phyloP scores from a whole-genome alignment of 257 asterid species.

The Solanum neorickii region DNA sequence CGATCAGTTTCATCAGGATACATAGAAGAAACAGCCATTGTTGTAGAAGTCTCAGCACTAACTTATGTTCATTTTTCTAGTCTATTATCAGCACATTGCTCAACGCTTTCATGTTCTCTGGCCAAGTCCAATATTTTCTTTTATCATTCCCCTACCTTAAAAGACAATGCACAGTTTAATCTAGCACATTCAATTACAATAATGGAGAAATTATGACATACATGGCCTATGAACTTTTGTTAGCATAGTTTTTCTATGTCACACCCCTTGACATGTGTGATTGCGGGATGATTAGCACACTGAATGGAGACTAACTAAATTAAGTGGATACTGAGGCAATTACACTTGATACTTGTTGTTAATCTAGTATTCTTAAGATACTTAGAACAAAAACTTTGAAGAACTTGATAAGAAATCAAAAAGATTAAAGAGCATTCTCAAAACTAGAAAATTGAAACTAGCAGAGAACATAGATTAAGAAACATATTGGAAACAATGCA shows the following conservation, averaged over 20 bases:
- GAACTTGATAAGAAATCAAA: too few relatives aligned
- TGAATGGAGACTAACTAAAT: neutral
- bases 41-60: too few relatives aligned
- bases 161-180: neutral
- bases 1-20: too few relatives aligned
- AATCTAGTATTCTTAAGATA: too few relatives aligned
- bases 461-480: too few relatives aligned
- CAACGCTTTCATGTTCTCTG: constrained; percentile 66
- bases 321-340: neutral
- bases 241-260: neutral
- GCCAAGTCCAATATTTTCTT: constrained; percentile 62
- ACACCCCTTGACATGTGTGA: neutral
- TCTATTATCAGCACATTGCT: constrained; percentile 46
- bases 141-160: constrained; percentile 73
- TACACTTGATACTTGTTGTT: too few relatives aligned
- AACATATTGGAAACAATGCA: too few relatives aligned
- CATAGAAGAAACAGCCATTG: too few relatives aligned
- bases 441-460: too few relatives aligned
- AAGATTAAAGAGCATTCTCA: too few relatives aligned
- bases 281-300: neutral
- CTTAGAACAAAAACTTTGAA: too few relatives aligned
- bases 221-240: neutral
- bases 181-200: neutral
- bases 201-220: neutral
- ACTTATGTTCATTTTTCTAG: neutral